Base-by-base conservation (phyloP, 768 basidiomycete genomes). In the Boletales sp. region DNA sequence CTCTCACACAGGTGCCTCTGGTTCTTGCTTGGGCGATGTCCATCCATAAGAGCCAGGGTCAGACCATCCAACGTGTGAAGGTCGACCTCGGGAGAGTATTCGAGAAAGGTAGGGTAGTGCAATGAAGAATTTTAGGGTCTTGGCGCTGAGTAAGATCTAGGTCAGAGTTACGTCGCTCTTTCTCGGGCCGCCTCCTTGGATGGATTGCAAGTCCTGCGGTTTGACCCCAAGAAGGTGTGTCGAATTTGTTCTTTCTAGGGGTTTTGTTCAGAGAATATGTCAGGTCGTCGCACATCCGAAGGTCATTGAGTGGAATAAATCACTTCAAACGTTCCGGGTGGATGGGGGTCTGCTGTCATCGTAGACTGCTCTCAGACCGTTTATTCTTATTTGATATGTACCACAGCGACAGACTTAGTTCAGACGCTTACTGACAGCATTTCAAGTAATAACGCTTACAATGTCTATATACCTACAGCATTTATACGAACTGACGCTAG, bases 11-110 rank as follows among this genome's bases (percentile, higher is more conserved):
- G 83, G 58, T 90, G 2, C 87, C 88, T 0, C 66, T 94, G 5
- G 87, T 90, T 43, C 76, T 86, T 0, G 82, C 85, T 0, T 89
- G 84, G 86, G 85, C 86, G 0, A 83, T 87, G 73, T 81, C 81
- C 2, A 87, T 90, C 49, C 86, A 89, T 69, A 90, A 90, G 65
- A 80, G 78, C 49, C 87, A 89, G 59, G 87, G 86, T 1, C 84
- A 87, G 57, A 88, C 87, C 0, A 76, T 90, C 39, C 76, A 80
- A 39, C 72, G 77, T 39, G 80, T 86, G 47, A 83, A 77, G 57
- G 74, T 87, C 30, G 83, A 86, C 61, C 75, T 88, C 15, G 74
- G 77, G 10, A 75, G 69, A 35, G 81, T 86, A n/a, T 87, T 87
- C 59, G 85, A 79, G 60, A 77, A 77, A 51, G 77, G 76, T 75